Evolutionary conservation across 257 asterid species (phyloP), one percentile per base, ranked within the genome.

Genomic region (Striga asiatica): DNA sequence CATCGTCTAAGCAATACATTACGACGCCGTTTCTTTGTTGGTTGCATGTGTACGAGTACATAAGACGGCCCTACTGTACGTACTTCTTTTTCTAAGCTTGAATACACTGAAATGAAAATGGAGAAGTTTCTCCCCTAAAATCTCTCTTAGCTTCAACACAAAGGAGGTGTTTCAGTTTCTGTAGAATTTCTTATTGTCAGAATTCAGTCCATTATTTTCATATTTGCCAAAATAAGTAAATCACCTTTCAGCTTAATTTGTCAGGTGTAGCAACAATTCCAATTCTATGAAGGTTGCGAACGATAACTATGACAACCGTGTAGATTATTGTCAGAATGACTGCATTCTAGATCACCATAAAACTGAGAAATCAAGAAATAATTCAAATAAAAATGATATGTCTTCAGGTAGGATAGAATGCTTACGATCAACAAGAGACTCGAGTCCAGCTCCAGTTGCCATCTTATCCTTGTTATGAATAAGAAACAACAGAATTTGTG

Each of bases 381-480:
- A 29, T 29, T 27, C 35, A 29, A 29, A 29, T 29, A 7, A 29
- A 5, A 29, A 29, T 1, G 8, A 5, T 29, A 29, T 29, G 35
- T 29, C 5, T 29, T 29, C 35, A 29, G 8, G 8, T 29, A 29
- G 35, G 35, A 29, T 29, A 29, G 35, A 29, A 5, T 1, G 35
- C 2, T 5, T 29, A 29, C 2, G 35, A 29, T 29, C 35, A 29
- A 29, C 35, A 29, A 29, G 35, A 29, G 35, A 29, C 35, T 29
- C 35, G 6, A 29, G 35, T 29, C 35, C 35, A 29, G 35, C 8
- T 1, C 35, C 35, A 29, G 35, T 29, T 29, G 35, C 35, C 89
- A 84, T 84, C 64, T 48, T 56, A 41, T 56, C 49, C 63, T 31
- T 49, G 7, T 27, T 49, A 21, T n/a, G 49, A 47, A 39, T 4